phyloP scores from a whole-genome alignment of 208 protist genomes.

The Wallacemonas sp. region DNA sequence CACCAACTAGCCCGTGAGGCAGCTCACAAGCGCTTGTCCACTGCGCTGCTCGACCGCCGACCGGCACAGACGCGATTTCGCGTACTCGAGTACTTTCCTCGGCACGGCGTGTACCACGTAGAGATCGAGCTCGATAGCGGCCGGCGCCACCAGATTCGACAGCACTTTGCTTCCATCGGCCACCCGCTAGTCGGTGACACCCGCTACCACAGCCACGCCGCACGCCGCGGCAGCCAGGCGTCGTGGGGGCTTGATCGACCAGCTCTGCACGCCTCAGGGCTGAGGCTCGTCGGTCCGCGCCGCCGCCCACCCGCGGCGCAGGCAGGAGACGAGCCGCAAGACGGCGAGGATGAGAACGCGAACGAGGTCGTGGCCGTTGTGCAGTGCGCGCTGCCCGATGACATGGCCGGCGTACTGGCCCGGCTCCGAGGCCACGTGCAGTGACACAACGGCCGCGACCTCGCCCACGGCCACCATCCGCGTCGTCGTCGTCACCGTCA shows the following conservation, averaged over 20 bases:
- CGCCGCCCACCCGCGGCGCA: too few species aligned
- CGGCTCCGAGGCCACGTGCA: constrained; percentile 18
- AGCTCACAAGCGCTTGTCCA: not conserved
- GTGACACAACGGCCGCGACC: too few species aligned
- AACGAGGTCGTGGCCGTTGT: constrained; percentile 35
- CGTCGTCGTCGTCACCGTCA: too few species aligned
- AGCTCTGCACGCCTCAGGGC: constrained; percentile 33
- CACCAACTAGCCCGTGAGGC: not conserved
- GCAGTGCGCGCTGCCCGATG: constrained; percentile 42
- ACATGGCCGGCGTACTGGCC: constrained; percentile 50
- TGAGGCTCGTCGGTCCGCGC: constrained; percentile 20
- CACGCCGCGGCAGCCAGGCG: constrained; percentile 16
- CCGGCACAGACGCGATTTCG: constrained; percentile 54
- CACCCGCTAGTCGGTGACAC: constrained; percentile 70
- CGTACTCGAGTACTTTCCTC: constrained; percentile 62
- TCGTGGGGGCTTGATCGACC: constrained; percentile 20
- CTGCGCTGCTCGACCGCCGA: constrained; percentile 30
- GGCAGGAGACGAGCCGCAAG: too few species aligned
- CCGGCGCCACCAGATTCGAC: constrained; percentile 79
- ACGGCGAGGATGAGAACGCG: not conserved
- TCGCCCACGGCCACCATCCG: too few species aligned
- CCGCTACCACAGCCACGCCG: constrained; percentile 39
- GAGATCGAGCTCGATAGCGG: constrained; percentile 60
- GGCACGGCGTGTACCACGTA: constrained; percentile 51
- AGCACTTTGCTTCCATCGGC: constrained; percentile 68